Conservation (phyloP, 148 eudicot genomes). For the Cornus suecica region DNA sequence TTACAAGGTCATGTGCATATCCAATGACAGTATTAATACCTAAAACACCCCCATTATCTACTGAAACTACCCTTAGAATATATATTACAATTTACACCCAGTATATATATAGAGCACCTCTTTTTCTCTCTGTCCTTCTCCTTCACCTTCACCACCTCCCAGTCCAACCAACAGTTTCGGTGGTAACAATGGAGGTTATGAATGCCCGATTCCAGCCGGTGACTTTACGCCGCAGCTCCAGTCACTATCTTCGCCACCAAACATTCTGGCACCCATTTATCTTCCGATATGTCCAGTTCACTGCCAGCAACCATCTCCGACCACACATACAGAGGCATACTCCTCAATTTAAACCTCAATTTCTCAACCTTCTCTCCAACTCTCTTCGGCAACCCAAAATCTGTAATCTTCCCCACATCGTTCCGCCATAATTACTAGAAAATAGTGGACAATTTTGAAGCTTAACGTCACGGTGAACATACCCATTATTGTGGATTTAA, state of each 20-base stretch:
- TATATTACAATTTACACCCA: no score
- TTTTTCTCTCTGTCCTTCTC: no score
- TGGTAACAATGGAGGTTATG: no score
- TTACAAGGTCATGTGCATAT: no score
- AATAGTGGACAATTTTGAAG: slow-evolving; percentile 56
- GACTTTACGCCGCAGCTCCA: slow-evolving; percentile 40
- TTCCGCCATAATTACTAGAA: slow-evolving; percentile 3
- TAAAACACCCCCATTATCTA: no score
- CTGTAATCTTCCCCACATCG: slow-evolving; percentile 51
- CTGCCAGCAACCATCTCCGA: slow-evolving; percentile 67
- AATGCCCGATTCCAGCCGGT: slow-evolving; percentile 38
- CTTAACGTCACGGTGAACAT: slow-evolving; percentile 80
- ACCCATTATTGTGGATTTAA: slow-evolving; percentile 54
- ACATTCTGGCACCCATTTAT: slow-evolving; percentile 91
- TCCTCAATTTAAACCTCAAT: slow-evolving; percentile 42
- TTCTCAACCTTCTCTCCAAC: slow-evolving; percentile 16
- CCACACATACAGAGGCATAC: slow-evolving; percentile 88
- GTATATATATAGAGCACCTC: no score
- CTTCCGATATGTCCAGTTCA: slow-evolving; percentile 51
- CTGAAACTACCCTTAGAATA: no score
- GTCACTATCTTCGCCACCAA: slow-evolving; percentile 25
- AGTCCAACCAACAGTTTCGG: no score
- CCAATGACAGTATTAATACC: no score
- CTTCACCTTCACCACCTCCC: no score
- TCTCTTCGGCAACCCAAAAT: slow-evolving; percentile 74